A percentile compares a stretch with the other conserved stretches of the same genome.
These are phyloP conservation scores for Eimeria praecox DNA, from an alignment of 169 alveolate genomes.

Conservation along the genomic window DNA sequence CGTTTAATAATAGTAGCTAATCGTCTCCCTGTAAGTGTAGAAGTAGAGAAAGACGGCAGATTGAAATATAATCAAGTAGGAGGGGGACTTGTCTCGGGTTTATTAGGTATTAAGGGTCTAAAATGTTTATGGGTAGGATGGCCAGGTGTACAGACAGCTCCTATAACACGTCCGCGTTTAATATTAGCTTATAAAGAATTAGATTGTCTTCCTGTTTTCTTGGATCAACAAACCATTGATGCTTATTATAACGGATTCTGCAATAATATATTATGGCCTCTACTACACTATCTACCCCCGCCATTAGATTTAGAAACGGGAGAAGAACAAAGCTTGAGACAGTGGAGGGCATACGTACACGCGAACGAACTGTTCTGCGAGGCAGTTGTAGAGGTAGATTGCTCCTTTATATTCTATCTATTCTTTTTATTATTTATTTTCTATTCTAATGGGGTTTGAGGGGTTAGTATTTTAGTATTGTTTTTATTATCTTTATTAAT, in stretches of 20 bases:
- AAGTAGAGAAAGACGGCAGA: constrained; percentile 38
- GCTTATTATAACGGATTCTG: constrained; percentile 86
- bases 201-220: constrained; percentile 84
- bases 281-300: constrained; percentile 84
- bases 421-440: too few species aligned
- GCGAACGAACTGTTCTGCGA: constrained; percentile 84
- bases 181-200: constrained; percentile 16
- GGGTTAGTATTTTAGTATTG: too few species aligned
- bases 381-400: constrained; percentile 57
- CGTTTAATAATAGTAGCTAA: constrained; percentile 81
- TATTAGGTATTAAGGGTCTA: constrained; percentile 58
- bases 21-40: constrained; percentile 79
- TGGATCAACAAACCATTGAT: constrained; percentile 81
- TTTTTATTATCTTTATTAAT: too few species aligned
- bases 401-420: too few species aligned
- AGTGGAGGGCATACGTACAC: constrained; percentile 85
- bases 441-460: too few species aligned
- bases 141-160: constrained; percentile 85
- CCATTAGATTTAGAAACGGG: constrained; percentile 34
- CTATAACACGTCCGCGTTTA: constrained; percentile 66
- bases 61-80: constrained; percentile 74
- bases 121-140: constrained; percentile 86
- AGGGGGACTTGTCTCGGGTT: constrained; percentile 85
- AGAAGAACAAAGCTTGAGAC: constrained; percentile 38
- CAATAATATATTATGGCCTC: constrained; percentile 86